Evolutionary conservation across 371 early-diverging fungal genomes (phyloP).

Genomic region (Coemansia sp.): DNA sequence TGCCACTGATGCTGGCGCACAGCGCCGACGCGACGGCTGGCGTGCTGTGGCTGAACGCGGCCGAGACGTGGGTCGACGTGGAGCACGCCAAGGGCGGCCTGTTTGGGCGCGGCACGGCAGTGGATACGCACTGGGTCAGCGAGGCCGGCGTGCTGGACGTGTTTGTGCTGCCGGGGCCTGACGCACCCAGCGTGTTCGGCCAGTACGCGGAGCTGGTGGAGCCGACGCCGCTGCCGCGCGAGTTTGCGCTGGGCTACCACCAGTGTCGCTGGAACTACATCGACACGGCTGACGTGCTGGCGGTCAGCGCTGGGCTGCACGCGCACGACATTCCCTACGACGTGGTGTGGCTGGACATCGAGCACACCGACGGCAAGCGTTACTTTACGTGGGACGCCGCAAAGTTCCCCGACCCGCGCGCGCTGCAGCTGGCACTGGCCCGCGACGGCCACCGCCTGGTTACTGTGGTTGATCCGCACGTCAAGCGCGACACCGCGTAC

Average conservation of each 20-base stretch:
- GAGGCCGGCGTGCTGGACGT: conserved; percentile 91
- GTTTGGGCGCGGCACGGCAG: conserved; percentile 34
- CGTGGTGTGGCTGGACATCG: conserved; percentile 74
- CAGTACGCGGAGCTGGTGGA: conserved; percentile 81
- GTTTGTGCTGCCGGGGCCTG: conserved; percentile 85
- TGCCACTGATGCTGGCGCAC: conserved; percentile 93
- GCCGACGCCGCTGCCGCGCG: conserved; percentile 79
- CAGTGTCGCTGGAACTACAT: conserved; percentile 75
- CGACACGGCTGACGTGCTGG: conserved; percentile 58
- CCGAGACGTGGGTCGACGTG: conserved; percentile 97
- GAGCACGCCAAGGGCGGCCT: conserved; percentile 56
- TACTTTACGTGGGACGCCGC: conserved; percentile 53
- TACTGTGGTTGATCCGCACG: conserved; percentile 95
- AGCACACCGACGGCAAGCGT: conserved; percentile 59
- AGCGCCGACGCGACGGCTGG: conserved; percentile 66
- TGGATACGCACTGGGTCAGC: conserved; percentile 88
- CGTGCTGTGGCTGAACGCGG: conserved; percentile 88
- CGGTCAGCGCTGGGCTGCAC: conserved; percentile 57
- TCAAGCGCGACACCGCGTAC: conserved; percentile 82
- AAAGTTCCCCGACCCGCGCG: conserved; percentile 76
- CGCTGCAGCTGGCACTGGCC: conserved; percentile 78
- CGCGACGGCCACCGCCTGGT: conserved; percentile 77
- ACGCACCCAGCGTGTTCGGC: conserved; percentile 66
- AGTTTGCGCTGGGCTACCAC: conserved; percentile 88
- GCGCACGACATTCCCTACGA: conserved; percentile 65